Evolutionary conservation across 2,329 filamentous ascomycete genomes (phyloP), one percentile per base, ranked within the genome.

Genomic region (Clarireedia paspali): DNA sequence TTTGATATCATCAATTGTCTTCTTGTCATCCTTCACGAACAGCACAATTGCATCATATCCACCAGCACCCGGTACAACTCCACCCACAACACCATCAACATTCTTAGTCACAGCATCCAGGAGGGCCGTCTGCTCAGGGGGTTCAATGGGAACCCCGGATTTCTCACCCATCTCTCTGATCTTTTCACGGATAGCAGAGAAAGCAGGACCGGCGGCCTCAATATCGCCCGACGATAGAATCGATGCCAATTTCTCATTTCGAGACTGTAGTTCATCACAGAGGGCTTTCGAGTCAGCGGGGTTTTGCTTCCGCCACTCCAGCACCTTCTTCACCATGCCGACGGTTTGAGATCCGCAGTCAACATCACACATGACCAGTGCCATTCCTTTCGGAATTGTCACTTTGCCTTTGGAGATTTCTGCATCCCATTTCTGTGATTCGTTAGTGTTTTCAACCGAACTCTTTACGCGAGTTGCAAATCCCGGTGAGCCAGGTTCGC

Each of bases 271-370:
- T 1, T 80, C 75, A 47, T 80, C 78, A 90, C 91, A 97, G 17
- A 96, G 75, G 59, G 71, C 66, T 59, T 82, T 81, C 1, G 91
- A 85, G n/a, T 78, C 80, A 2, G 78, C 77, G 0, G 77, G 73
- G 20, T 89, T 82, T 48, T 79, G 72, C 50, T 81, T 80, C 51
- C 88, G 78, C 94, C 94, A 99, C 34, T 81, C 80, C 3, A 97
- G 77, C 14, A 99, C 89, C 68, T 89, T 82, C 74, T 92, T 95
- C 39, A 96, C 94, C 94, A 99, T 97, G 14, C 90, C 82, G 0
- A 95, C 91, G 6, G 92, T 97, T 74, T 95, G 83, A 49, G 87
- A 92, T 34, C 94, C 94, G 68, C 91, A 96, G 69, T 95, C 89
- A 6, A 99, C 94, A 68, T 99, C 94, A 68, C 91, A 96, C 86